phyloP scores from a whole-genome alignment of 495 filamentous ascomycete species.

The Aspergillus bridgeri region DNA sequence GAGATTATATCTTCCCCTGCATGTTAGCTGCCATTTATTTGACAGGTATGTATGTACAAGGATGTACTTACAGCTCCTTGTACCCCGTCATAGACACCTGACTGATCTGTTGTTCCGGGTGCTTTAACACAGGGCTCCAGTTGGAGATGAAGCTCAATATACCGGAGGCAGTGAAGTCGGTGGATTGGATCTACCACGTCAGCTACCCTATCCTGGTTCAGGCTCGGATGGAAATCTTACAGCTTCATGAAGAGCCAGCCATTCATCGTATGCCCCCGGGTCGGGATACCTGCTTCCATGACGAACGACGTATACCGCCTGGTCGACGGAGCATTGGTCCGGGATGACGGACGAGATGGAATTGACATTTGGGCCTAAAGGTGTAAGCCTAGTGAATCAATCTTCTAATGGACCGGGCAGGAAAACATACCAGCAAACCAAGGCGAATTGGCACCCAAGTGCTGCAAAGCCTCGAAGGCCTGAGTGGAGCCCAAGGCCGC shows the following conservation, averaged over 20 bases:
- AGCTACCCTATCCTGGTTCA: neutral
- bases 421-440: slow-evolving; percentile 45
- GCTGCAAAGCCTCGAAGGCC: slow-evolving; percentile 36
- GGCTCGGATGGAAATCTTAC: slow-evolving; percentile 20
- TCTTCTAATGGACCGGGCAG: neutral
- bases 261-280: slow-evolving; percentile 49
- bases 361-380: slow-evolving; percentile 52
- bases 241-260: slow-evolving; percentile 44
- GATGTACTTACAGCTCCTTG: slow-evolving; percentile 40
- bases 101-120: slow-evolving; percentile 46
- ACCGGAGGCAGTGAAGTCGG: slow-evolving; percentile 40
- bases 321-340: slow-evolving; percentile 49
- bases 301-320: slow-evolving; percentile 50
- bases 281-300: slow-evolving; percentile 59
- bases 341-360: slow-evolving; percentile 46
- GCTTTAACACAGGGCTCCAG: slow-evolving; percentile 51
- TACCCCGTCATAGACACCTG: slow-evolving; percentile 52
- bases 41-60: neutral
- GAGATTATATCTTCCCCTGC: slow-evolving; percentile 19
- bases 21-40: slow-evolving; percentile 5
- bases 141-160: slow-evolving; percentile 44
- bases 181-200: slow-evolving; percentile 34
- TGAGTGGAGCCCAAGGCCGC: slow-evolving; percentile 6
- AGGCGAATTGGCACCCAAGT: slow-evolving; percentile 52
- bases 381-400: too few species aligned